Evolutionary conservation across 192 early-diverging fungal genomes (phyloP).

Genomic region (Piromyces sp.): DNA sequence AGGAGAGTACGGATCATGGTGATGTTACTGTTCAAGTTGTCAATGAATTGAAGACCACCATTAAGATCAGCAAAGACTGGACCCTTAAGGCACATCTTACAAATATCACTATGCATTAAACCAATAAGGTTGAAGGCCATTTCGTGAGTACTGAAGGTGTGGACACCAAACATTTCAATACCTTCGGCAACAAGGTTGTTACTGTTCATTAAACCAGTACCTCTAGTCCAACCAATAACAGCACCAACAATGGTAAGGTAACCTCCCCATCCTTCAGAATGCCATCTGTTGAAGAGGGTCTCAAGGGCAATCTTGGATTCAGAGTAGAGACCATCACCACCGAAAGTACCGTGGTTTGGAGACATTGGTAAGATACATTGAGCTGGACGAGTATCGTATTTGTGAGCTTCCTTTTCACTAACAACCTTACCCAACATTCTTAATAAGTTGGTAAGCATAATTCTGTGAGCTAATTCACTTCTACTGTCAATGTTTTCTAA

Average conservation of each 20-base stretch:
- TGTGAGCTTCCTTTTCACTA: constrained; percentile 53
- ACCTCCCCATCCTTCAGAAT: constrained; percentile 70
- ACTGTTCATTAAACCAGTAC: constrained; percentile 81
- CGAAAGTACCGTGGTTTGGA: constrained; percentile 93
- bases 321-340: constrained; percentile 76
- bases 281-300: constrained; percentile 78
- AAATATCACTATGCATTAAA: constrained; percentile 63
- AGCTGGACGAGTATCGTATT: constrained; percentile 70
- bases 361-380: constrained; percentile 77
- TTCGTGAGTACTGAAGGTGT: constrained; percentile 79
- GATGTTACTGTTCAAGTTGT: constrained; percentile 63
- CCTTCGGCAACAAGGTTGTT: constrained; percentile 82
- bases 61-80: constrained; percentile 80
- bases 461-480: constrained; percentile 82
- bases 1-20: constrained; percentile 56
- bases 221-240: constrained; percentile 93
- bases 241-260: constrained; percentile 80
- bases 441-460: constrained; percentile 85
- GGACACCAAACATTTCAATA: constrained; percentile 68
- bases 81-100: constrained; percentile 48
- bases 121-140: constrained; percentile 88
- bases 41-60: constrained; percentile 77
- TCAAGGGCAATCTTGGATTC: constrained; percentile 90
- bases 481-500: constrained; percentile 64
- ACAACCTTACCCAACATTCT: constrained; percentile 75